These are phyloP conservation scores for Simplicillium sp. DNA, from an alignment of 2,329 filamentous ascomycete species.

Conservation along the genomic window DNA sequence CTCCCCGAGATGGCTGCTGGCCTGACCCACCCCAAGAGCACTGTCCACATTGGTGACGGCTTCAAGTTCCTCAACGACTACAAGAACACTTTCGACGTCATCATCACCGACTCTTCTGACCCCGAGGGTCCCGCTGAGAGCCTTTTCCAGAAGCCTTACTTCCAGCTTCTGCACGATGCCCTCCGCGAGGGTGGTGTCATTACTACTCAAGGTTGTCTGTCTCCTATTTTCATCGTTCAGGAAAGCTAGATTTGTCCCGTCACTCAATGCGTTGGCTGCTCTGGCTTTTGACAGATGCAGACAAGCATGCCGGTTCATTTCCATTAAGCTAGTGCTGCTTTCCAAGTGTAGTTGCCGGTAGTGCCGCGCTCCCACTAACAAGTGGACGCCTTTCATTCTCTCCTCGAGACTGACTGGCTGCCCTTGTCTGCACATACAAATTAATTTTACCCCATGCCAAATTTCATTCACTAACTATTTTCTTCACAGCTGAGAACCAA, in stretches of 20 bases:
- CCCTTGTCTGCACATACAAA: too few relatives aligned
- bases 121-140: slow-evolving; percentile 93
- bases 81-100: slow-evolving; percentile 97
- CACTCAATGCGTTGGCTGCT: slow-evolving; percentile 14
- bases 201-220: slow-evolving; percentile 99
- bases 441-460: too few relatives aligned
- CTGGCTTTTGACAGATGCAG: too few relatives aligned
- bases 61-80: slow-evolving; percentile 98
- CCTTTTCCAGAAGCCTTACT: slow-evolving; percentile 98
- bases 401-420: too few relatives aligned
- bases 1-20: slow-evolving; percentile 89
- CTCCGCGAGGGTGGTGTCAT: slow-evolving; percentile 95
- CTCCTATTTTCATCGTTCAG: slow-evolving; percentile 50
- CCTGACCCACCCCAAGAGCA: slow-evolving; percentile 89
- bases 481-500: slow-evolving; percentile 80
- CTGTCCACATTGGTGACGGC: slow-evolving; percentile 87
- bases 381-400: too few relatives aligned
- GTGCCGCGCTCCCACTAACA: too few relatives aligned
- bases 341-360: too few relatives aligned
- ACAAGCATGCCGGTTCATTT: too few relatives aligned
- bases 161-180: slow-evolving; percentile 83
- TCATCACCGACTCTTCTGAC: slow-evolving; percentile 98
- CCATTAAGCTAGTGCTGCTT: too few relatives aligned
- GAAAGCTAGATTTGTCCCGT: slow-evolving; percentile 22
- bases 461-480: slow-evolving; percentile 1